Base-by-base conservation (phyloP, 73 alveolate species). In the Effrenium voratum region DNA sequence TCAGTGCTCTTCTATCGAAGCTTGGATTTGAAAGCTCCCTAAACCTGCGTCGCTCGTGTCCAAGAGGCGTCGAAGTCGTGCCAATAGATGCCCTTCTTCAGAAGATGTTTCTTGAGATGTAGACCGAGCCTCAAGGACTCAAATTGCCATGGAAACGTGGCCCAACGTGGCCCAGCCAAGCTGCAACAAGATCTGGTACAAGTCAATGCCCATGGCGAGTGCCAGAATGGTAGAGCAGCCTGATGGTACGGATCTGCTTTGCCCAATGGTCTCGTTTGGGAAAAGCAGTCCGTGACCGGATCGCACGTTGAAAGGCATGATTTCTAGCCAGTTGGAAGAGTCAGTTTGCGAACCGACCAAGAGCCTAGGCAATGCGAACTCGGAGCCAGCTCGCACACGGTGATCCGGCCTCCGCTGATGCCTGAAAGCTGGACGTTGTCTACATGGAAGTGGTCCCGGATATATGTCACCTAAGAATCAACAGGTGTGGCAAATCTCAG, bases 141-240 rank as follows among this genome's bases (percentile, higher is more conserved):
- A 57, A 57, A 66, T 66, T 66, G 40, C 43, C 16, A 28, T 66
- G 72, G 72, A 57, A 22, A 57, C 28, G 68, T 55, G 68, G 13
- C 32, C 34, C 49, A 13, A 46, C 52, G 40, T 15, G 13, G 19
- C 2, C 52, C 43, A 43, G 45, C 40, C 90, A 30, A 90, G 97
- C 52, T 32, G 55, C 97, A 90, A 46, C 22, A 90, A 57, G 73
- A 90, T 70, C 55, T 90, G 87, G 59, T 90, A 90, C 59, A 90
- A 75, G 75, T 90, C 97, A 75, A 90, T 90, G n/a, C 97, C 97
- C 97, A 90, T 90, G 72, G 97, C 97, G 57, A 90, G 24, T 24
- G 97, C 97, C 28, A 90, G 52, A 10, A 90, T 46, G 1, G 97
- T 90, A 34, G 97, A 90, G 73, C 87, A 52, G 26, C 97, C 97